Evolutionary conservation across 192 early-diverging fungal species (phyloP), one percentile per base, ranked within the genome.

Genomic region (Gamsiella multidivaricata): DNA sequence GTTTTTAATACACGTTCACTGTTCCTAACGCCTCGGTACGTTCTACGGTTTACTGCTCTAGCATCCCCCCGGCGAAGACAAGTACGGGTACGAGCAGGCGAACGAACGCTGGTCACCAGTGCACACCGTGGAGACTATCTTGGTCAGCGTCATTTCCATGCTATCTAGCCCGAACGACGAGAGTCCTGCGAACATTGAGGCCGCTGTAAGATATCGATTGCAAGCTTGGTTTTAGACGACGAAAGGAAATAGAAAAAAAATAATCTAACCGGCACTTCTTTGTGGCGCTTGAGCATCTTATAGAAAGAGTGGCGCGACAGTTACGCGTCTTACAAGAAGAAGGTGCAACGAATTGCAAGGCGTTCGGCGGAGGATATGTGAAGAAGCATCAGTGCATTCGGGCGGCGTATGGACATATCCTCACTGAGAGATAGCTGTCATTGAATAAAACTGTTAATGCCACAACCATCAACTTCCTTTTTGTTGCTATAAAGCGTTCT

Each of bases 21-120:
- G n/a, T n/a, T n/a, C n/a, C n/a, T n/a, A n/a, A n/a, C n/a, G n/a
- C 1, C 20, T 17, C 14, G 20, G 22, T n/a, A 20, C 50, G 39
- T 64, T 18, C 25, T 17, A 42, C 8, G 14, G 20, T 20, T 37
- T 62, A 43, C 11, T 12, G 6, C 22, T 62, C 11, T 79, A 86
- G 85, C 90, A 92, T 54, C 87, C 85, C 32, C 87, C 91, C 20
- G 93, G 90, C n/a, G 93, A 95, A 22, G 97, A 98, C 82, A 88
- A 88, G 67, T 96, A 86, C 64, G 95, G 95, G 0, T 99, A 99
- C 76, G 96, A 97, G 70, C 76, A 90, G 52, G 89, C 95, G 3
- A 84, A 84, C 37, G 97, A 99, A 76, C 88, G 97, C 63, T 99
- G 97, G 97, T 86, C 88, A 23, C 95, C 97, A n/a, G 91, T 96